A percentile compares a stretch with the other conserved stretches of the same genome.
These are phyloP conservation scores for Epichloe sibirici DNA, from an alignment of 2,329 filamentous ascomycete genomes.

Conservation along the genomic window DNA sequence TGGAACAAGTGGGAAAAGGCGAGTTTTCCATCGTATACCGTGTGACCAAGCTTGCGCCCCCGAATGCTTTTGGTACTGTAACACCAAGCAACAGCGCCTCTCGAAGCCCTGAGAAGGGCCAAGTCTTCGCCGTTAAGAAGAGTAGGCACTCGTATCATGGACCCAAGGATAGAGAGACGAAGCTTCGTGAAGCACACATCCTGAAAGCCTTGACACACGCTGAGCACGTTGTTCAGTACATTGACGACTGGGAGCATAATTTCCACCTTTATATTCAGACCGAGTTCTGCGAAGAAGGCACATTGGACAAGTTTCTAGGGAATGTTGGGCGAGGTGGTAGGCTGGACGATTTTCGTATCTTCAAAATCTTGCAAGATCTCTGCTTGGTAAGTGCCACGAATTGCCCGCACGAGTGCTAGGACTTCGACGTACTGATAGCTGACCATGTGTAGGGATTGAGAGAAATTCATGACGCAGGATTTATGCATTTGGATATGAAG, in stretches of 20 bases:
- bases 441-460: constrained; percentile 55
- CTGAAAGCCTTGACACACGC: constrained; percentile 65
- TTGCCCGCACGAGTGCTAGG: not conserved
- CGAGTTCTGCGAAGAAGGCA: constrained; percentile 91
- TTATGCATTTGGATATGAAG: constrained; percentile 77
- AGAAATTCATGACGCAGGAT: constrained; percentile 79
- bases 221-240: constrained; percentile 75
- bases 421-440: constrained; percentile 2
- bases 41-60: constrained; percentile 39
- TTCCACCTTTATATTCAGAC: constrained; percentile 91
- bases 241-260: constrained; percentile 80
- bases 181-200: constrained; percentile 72
- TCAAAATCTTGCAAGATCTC: constrained; percentile 90
- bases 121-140: constrained; percentile 89
- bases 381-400: constrained; percentile 51
- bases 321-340: constrained; percentile 72
- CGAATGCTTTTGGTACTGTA: constrained; percentile 27
- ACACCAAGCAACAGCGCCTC: constrained; percentile 37
- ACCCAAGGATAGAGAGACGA: constrained; percentile 65
- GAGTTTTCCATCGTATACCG: constrained; percentile 91
- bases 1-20: constrained; percentile 70
- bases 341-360: constrained; percentile 94
- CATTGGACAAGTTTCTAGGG: constrained; percentile 74
- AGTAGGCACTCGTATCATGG: constrained; percentile 70
- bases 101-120: constrained; percentile 39